phyloP scores from a whole-genome alignment of 202 grass and related monocot genomes.

The Digitaria exilis region DNA sequence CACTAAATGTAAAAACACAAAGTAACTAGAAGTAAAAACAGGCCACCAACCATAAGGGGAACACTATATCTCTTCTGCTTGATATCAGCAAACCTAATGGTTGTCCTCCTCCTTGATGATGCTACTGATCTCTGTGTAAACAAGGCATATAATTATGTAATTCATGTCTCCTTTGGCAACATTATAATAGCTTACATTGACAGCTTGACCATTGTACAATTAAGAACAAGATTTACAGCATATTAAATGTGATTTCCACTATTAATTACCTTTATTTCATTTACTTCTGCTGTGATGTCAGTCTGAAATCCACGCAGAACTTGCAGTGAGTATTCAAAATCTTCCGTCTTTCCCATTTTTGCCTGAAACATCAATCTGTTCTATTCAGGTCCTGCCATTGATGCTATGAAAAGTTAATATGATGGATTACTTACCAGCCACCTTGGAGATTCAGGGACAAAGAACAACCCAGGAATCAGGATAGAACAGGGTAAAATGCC shows the following conservation, averaged over 20 bases:
- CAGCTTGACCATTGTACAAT: neutral
- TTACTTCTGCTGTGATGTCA: conserved; percentile 63
- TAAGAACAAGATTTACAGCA: conserved; percentile 13
- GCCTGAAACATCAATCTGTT: conserved; percentile 51
- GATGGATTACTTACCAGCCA: conserved; percentile 56
- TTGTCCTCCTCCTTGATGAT: conserved; percentile 57
- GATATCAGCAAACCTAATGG: conserved; percentile 58
- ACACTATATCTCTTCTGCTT: conserved; percentile 68
- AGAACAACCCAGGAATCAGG: conserved; percentile 64
- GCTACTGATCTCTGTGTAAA: conserved; percentile 55
- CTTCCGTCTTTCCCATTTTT: conserved; percentile 77
- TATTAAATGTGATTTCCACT: conserved; percentile 7
- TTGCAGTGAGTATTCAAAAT: conserved; percentile 80
- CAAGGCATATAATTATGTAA: conserved; percentile 16
- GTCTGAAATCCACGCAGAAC: conserved; percentile 72
- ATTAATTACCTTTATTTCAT: conserved; percentile 70
- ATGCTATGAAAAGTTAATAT: neutral
- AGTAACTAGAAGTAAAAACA: conserved; percentile 18
- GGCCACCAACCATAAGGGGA: conserved; percentile 60
- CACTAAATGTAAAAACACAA: conserved; percentile 30
- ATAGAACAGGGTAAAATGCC: conserved; percentile 59
- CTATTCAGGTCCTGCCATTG: conserved; percentile 9
- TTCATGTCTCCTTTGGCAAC: conserved; percentile 10
- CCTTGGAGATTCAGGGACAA: conserved; percentile 72
- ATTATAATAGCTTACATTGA: conserved; percentile 1